Evolutionary conservation across 768 basidiomycete species (phyloP), one percentile per base, ranked within the genome.

Genomic region (Kwoniella sp.): DNA sequence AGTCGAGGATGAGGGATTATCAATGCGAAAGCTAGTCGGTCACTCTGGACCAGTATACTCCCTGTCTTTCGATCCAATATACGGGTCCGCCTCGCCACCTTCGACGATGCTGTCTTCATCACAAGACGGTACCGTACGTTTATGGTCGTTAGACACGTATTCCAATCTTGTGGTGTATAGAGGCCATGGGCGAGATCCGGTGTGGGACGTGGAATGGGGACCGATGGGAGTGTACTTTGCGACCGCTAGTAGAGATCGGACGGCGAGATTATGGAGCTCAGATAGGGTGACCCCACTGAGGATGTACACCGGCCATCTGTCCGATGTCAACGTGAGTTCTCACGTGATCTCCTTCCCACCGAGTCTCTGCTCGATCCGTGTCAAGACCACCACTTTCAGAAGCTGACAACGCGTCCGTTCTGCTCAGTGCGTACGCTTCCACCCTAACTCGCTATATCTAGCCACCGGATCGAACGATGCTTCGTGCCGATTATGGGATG

Each of bases 131-230:
- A 94, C 95, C 0, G 83, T 89, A 48, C 87, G 96, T 13, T 82
- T 99, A 22, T 99, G 96, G 96, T 95, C 93, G 4, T 83, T 97
- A 81, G 93, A 98, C 68, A 96, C 95, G 0, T 87, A 93, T 85
- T 87, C 90, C 17, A 96, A 96, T 73, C 82, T 98, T 11, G 93
- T 93, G 22, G 93, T 90, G 5, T 99, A 93, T 77, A 86, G 93
- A 34, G 95, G 96, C 0, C 96, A 99, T 73, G 70, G 71, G 5
- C 89, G 94, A 77, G 94, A 96, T 79, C 93, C 96, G 0, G 89
- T 99, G 0, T 99, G 96, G 96, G 96, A 98, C 73, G 93, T 95
- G 13, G 90, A 97, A 78, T 99, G 96, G 96, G 94, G 92, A 74
- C 95, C 96, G 11, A 88, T 92, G 84, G 94, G 96, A 3, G 87